phyloP scores from a whole-genome alignment of 352 stramenopile genomes.

The Albugo candida region DNA sequence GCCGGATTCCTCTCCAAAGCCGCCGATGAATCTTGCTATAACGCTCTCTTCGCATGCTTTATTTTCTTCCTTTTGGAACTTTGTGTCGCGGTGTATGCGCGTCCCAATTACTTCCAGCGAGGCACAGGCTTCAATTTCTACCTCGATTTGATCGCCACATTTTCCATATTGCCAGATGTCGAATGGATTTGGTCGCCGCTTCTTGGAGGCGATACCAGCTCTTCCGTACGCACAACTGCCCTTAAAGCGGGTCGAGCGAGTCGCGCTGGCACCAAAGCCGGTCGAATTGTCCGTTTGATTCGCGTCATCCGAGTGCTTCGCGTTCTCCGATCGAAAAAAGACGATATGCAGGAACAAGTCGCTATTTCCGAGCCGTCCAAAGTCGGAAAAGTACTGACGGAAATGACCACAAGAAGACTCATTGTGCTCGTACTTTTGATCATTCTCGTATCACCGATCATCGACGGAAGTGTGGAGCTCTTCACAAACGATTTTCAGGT shows the following conservation, averaged over 20 bases:
- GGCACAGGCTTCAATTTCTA: slow-evolving; percentile 79
- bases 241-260: slow-evolving; percentile 72
- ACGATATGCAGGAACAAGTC: slow-evolving; percentile 23
- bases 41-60: slow-evolving; percentile 65
- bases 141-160: slow-evolving; percentile 84
- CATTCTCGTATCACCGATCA: slow-evolving; percentile 70
- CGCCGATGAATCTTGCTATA: slow-evolving; percentile 43
- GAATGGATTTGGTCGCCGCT: slow-evolving; percentile 64
- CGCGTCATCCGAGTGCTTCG: slow-evolving; percentile 82
- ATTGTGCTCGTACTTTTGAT: slow-evolving; percentile 83
- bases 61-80: slow-evolving; percentile 61
- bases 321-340: slow-evolving; percentile 37
- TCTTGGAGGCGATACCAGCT: slow-evolving; percentile 14
- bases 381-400: slow-evolving; percentile 87
- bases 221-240: slow-evolving; percentile 16
- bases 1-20: slow-evolving; percentile 41
- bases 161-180: slow-evolving; percentile 85
- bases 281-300: slow-evolving; percentile 82
- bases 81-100: slow-evolving; percentile 38
- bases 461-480: slow-evolving; percentile 46
- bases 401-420: slow-evolving; percentile 84
- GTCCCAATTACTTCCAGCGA: slow-evolving; percentile 58
- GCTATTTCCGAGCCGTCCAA: slow-evolving; percentile 80
- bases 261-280: slow-evolving; percentile 68
- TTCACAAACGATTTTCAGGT: slow-evolving; percentile 63